Evolutionary conservation across 2,329 filamentous ascomycete species (phyloP), one percentile per base, ranked within the genome.

Genomic region (Penicillium aurantiogriseum): DNA sequence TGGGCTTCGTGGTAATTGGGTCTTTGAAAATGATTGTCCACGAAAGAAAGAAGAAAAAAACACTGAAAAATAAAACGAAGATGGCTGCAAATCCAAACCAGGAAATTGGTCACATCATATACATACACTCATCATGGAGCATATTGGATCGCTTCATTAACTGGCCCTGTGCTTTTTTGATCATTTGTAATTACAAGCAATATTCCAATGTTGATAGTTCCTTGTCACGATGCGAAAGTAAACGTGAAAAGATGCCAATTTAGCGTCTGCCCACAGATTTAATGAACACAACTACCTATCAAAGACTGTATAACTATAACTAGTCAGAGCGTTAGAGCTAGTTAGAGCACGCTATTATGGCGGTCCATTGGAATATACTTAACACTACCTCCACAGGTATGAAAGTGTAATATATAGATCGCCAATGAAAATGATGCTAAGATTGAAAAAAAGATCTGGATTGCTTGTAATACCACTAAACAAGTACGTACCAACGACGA

Each of bases 1-100:
- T 77, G 71, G 68, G 74, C 79, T 56, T 79, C 82, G 0, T 84
- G 82, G 81, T 84, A 63, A 21, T 33, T 5, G 1, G 10, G 0
- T 17, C 11, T 5, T 17, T 46, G 44, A 19, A 46, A 21, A 46
- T 23, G 19, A 10, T 33, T 23, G 7, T 9, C 4, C 19, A 17
- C 23, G n/a, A 33, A 33, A 33, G 23, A 23, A 23, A 23, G 2
- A 31, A 4, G 29, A 19, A 21, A 46, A 31, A 9, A 6, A 10
- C 7, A 1, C n/a, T 3, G 8, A 10, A 19, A 36, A 36, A 36
- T 4, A 38, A 36, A 38, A 19, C 1, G 0, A 17, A 33, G 4
- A 17, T 21, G 29, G 15, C 13, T 21, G 11, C 13, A 42, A 43
- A 25, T 25, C 4, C 6, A 23, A 42, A 42, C 7, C 8, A 25